Evolutionary conservation across 140 eudicot species (phyloP).

Genomic region (Flaveria floridana): DNA sequence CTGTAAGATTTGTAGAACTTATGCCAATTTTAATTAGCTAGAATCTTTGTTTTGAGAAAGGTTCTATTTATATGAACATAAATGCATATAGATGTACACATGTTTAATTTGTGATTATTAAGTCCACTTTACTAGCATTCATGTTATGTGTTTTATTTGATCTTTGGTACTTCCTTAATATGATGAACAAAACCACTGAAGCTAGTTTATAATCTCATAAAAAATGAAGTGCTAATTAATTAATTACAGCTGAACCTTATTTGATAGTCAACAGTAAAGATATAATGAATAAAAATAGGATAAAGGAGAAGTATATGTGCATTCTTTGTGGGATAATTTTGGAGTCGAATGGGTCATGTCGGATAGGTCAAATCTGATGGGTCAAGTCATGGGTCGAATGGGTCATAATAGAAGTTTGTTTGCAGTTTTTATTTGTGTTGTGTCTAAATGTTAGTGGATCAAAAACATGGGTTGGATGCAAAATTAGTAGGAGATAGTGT

Average conservation of each 20-base stretch:
- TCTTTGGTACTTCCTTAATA: conserved; percentile 9
- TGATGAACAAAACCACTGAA: conserved; percentile 19
- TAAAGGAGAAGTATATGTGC: not conserved
- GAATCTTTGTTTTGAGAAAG: conserved; percentile 18
- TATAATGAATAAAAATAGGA: not conserved
- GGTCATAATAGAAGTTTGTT: too few species aligned
- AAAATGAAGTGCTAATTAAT: not conserved
- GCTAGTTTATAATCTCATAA: not conserved
- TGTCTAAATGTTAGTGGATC: too few species aligned
- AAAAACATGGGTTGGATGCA: too few species aligned
- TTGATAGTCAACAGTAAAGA: conserved; percentile 7
- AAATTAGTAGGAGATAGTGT: too few species aligned
- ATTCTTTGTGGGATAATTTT: not conserved
- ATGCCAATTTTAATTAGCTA: conserved; percentile 20
- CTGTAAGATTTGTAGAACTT: conserved; percentile 35
- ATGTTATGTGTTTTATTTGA: conserved; percentile 12
- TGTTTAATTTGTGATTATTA: conserved; percentile 15
- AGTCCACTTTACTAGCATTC: conserved; percentile 20
- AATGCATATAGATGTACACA: conserved; percentile 33
- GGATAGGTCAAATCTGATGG: too few species aligned
- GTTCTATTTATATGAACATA: not conserved
- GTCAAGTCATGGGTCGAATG: too few species aligned
- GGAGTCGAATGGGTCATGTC: too few species aligned
- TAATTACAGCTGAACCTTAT: not conserved
- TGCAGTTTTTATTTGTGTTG: too few species aligned